Conservation (phyloP, 805 yeast genomes). For the Saccharomycopsis sp. region DNA sequence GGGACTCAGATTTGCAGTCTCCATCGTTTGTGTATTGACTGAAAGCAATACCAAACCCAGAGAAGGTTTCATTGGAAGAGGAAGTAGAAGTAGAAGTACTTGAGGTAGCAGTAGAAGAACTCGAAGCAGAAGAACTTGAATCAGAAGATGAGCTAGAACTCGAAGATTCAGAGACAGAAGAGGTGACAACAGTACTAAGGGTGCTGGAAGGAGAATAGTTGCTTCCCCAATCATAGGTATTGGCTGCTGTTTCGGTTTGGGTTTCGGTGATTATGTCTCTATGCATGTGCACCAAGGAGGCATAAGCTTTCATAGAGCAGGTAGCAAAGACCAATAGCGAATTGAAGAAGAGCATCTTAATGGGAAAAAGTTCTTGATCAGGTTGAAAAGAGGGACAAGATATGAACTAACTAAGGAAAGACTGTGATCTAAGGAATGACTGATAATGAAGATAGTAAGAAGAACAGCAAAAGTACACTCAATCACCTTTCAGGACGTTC, state of each 20-base stretch:
- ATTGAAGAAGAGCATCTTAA: background rate
- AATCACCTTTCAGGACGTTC: background rate
- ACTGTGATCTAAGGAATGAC: background rate
- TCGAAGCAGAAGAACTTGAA: slow-evolving; percentile 15
- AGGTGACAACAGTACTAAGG: background rate
- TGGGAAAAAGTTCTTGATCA: background rate
- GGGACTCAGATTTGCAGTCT: slow-evolving; percentile 54
- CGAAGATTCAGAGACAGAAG: background rate
- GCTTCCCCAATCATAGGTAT: background rate
- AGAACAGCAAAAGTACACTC: background rate
- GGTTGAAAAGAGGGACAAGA: background rate
- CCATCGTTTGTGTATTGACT: slow-evolving; percentile 69
- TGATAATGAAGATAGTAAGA: background rate
- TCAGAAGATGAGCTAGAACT: background rate
- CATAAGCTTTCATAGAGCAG: background rate
- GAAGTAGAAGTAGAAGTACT: slow-evolving; percentile 30
- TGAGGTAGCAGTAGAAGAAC: slow-evolving; percentile 22
- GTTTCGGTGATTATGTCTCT: background rate
- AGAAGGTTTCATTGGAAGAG: slow-evolving; percentile 28
- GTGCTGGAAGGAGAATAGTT: background rate
- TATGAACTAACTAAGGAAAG: background rate
- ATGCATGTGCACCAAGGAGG: background rate
- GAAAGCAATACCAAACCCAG: slow-evolving; percentile 69
- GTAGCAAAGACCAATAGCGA: background rate
- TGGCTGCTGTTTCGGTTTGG: background rate